A percentile compares a stretch with the other conserved stretches of the same genome.
Evolutionary conservation across 2,329 filamentous ascomycete species (phyloP).

Genomic region (Alternaria atra): DNA sequence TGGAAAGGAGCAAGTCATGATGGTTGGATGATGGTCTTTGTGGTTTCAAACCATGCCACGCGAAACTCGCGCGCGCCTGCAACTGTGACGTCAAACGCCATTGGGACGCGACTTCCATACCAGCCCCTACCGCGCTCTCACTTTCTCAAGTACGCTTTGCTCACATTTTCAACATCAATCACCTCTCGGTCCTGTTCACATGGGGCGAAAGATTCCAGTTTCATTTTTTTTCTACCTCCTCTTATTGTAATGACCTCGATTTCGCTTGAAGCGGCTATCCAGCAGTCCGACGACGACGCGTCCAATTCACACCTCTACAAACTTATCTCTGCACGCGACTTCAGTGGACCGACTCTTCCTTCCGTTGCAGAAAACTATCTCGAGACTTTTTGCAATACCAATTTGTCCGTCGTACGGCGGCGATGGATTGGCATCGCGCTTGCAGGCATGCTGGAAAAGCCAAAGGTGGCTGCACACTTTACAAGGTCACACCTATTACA

Average conservation of each 20-base stretch:
- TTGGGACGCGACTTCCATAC: not conserved
- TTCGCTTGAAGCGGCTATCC: conserved; percentile 33
- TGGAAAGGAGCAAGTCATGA: not conserved
- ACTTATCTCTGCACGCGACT: conserved; percentile 25
- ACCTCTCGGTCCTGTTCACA: not conserved
- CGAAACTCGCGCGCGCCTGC: conserved; percentile 7
- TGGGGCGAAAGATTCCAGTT: not conserved
- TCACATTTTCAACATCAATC: not conserved
- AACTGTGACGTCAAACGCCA: conserved; percentile 2
- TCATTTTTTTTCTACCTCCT: not conserved
- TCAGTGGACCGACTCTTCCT: conserved; percentile 18
- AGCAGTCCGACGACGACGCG: conserved; percentile 29
- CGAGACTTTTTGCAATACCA: conserved; percentile 36
- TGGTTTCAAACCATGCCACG: conserved; percentile 2
- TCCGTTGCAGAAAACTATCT: conserved; percentile 35
- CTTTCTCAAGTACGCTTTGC: not conserved
- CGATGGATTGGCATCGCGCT: conserved; percentile 47
- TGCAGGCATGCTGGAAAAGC: conserved; percentile 33
- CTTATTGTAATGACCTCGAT: conserved; percentile 23
- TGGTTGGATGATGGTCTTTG: conserved; percentile 1
- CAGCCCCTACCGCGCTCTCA: not conserved
- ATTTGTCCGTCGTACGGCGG: conserved; percentile 25
- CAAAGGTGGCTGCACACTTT: conserved; percentile 27
- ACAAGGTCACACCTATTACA: conserved; percentile 18
- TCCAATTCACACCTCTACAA: conserved; percentile 26